These are phyloP conservation scores for Rhodotorula graminis DNA, from an alignment of 768 basidiomycete genomes.

Conservation along the genomic window DNA sequence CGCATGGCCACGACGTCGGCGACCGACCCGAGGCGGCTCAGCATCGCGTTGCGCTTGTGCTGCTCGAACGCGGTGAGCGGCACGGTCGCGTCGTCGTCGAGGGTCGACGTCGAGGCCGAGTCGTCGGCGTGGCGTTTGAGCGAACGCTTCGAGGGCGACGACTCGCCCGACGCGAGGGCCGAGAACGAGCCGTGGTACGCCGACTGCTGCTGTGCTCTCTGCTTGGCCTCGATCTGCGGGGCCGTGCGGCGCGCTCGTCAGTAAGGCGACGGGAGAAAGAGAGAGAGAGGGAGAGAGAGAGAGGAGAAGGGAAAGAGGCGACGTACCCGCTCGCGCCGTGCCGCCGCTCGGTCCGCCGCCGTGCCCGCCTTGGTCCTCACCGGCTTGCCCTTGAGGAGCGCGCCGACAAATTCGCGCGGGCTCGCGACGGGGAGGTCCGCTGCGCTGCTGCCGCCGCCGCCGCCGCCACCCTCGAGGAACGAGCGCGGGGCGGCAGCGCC, in stretches of 20 bases:
- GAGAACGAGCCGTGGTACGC: constrained; percentile 28
- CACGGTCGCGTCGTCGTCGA: background rate
- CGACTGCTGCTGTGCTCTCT: constrained; percentile 14
- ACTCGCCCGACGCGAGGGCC: constrained; percentile 20
- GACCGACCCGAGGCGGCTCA: constrained; percentile 33
- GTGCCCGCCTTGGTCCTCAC: constrained; percentile 8
- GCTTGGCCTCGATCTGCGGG: constrained; percentile 37
- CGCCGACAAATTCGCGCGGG: constrained; percentile 21
- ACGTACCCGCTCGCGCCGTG: constrained; percentile 22
- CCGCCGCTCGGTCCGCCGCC: constrained; percentile 11
- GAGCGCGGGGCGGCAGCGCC: background rate
- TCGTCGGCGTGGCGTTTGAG: constrained; percentile 20
- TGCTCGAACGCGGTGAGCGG: background rate
- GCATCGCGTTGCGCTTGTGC: constrained; percentile 27
- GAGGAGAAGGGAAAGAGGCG: background rate
- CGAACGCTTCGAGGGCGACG: constrained; percentile 28
- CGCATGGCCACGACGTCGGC: constrained; percentile 39
- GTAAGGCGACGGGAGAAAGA: no score
- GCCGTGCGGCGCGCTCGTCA: no score
- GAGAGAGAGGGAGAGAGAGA: background rate
- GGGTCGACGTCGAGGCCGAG: background rate
- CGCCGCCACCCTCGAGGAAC: no score
- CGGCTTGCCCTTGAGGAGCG: constrained; percentile 19
- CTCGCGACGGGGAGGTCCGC: constrained; percentile 10
- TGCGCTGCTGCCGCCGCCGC: background rate